Conservation (phyloP, 192 early-diverging fungal genomes). For the Anaeromyces robustus region DNA sequence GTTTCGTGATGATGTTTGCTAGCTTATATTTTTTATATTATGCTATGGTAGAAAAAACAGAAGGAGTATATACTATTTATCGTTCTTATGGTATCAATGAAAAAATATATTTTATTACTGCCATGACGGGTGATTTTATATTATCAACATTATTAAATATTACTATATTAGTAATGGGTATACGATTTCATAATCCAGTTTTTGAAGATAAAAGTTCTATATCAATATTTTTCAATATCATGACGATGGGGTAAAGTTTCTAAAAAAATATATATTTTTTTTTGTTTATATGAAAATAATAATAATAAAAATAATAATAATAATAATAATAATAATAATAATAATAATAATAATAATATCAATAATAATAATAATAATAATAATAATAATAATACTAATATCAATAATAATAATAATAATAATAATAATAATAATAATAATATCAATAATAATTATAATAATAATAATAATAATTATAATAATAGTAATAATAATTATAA, state of each 20-base stretch:
- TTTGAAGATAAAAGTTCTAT: not conserved
- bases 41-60: not conserved
- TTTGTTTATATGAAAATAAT: too few species aligned
- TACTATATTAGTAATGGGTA: not conserved
- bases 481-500: too few species aligned
- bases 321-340: too few species aligned
- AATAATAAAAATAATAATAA: too few species aligned
- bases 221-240: not conserved
- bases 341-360: too few species aligned
- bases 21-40: not conserved
- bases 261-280: too few species aligned
- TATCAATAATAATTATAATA: too few species aligned
- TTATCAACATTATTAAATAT: not conserved
- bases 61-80: not conserved
- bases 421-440: too few species aligned
- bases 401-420: too few species aligned
- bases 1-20: not conserved
- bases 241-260: not conserved
- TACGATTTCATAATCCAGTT: not conserved
- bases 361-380: too few species aligned
- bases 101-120: not conserved
- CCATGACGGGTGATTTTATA: not conserved
- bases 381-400: too few species aligned
- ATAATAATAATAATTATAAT: too few species aligned
- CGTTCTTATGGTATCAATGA: not conserved